Evolutionary conservation across 768 basidiomycete species (phyloP), one percentile per base, ranked within the genome.

Genomic region (Leccinellum albellum): DNA sequence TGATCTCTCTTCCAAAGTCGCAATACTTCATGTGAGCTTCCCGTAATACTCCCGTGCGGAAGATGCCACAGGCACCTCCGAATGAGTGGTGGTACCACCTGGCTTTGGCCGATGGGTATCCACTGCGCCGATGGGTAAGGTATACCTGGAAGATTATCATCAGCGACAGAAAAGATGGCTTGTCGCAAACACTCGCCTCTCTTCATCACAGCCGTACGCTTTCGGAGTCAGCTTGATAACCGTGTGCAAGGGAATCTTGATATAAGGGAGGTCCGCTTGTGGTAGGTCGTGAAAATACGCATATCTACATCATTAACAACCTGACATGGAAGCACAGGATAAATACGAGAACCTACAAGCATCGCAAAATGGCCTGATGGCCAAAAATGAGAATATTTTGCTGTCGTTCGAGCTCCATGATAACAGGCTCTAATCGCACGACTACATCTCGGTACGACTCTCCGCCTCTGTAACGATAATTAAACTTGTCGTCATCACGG

Each of bases 381-480:
- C 95, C 94, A 32, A 99, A 88, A 62, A 99, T 89, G 37, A 99
- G 74, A 56, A 99, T 94, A 70, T 99, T 96, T 73, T 96, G 91
- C 72, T 98, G 97, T 54, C 97, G 80, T 73, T 99, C 97, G 23
- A 99, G 80, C 72, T 99, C 97, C 93, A 99, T 98, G 64, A 99
- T 99, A 52, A 98, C 90, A 23, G 97, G 97, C 70, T 99, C 97
- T 26, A 99, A 77, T 37, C 96, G 84, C 4, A 92, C 84, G 13
- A 97, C 94, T 10, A 99, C 96, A 68, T 99, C 97, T 35, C 97
- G 86, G 71, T 99, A 99, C 2, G 94, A 97, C 75, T 99, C 97
- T 54, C 97, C 97, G 20, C 86, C 94, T 64, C 97, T 82, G 72
- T 98, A 98, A 28, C 97, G 86, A 73, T 99, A 99, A 73, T 98